phyloP scores from a whole-genome alignment of 306 rosid species.

The Psophocarpus tetragonolobus region DNA sequence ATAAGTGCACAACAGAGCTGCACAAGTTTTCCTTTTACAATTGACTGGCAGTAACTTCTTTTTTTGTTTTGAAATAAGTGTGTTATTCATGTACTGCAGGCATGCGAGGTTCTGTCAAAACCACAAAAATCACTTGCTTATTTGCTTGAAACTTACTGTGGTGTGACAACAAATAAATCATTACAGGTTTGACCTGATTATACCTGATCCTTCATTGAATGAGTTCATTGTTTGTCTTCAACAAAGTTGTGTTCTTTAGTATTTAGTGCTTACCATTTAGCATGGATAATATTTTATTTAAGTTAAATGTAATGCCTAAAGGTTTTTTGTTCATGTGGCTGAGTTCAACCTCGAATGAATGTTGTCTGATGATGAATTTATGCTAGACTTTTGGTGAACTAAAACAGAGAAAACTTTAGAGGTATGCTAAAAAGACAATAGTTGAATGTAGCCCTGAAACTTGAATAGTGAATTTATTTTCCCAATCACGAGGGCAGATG shows the following conservation, averaged over 20 bases:
- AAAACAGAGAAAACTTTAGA: neutral
- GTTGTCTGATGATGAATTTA: conserved; percentile 15
- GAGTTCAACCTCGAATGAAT: neutral
- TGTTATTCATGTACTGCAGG: conserved; percentile 56
- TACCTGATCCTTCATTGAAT: conserved; percentile 1
- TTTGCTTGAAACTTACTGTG: conserved; percentile 87
- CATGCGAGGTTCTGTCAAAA: conserved; percentile 87
- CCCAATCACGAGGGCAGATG: neutral
- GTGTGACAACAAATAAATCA: conserved; percentile 79
- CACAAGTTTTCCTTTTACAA: conserved; percentile 19
- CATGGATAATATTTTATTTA: conserved; percentile 5
- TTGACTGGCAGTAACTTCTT: conserved; percentile 15
- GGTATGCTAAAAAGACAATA: neutral
- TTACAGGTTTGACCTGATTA: conserved; percentile 69
- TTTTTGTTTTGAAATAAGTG: neutral
- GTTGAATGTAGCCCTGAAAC: neutral
- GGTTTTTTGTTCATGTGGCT: neutral
- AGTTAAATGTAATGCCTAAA: conserved; percentile 5
- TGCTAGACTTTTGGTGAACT: neutral
- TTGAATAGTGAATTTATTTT: conserved; percentile 8
- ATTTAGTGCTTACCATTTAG: neutral
- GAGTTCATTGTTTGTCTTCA: conserved; percentile 25
- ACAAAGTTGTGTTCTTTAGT: neutral
- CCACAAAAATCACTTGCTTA: conserved; percentile 92
- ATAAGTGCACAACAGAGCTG: conserved; percentile 3